Percentiles rank a stretch among this genome's conserved stretches.
phyloP scores from a whole-genome alignment of 768 basidiomycete species.

The Thelephora aurantiotincta region DNA sequence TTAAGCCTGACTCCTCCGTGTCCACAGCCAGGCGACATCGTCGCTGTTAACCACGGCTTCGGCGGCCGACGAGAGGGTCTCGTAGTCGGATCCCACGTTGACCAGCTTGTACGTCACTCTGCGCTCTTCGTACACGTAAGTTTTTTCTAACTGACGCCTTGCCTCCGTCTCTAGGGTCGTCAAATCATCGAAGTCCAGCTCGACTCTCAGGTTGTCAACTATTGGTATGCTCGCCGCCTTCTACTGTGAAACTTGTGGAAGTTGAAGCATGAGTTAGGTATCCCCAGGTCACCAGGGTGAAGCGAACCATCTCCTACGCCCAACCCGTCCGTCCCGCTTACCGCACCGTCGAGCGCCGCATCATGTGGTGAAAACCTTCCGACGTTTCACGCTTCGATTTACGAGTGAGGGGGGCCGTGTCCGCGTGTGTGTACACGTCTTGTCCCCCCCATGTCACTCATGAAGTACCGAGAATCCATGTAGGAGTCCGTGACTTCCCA shows the following conservation, averaged over 20 bases:
- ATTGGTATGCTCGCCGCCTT: conserved; percentile 30
- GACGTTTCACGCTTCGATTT: too few species aligned
- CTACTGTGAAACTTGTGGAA: conserved; percentile 7
- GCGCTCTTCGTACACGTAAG: background rate
- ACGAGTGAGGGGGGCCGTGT: too few species aligned
- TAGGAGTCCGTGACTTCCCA: too few species aligned
- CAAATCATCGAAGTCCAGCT: conserved; percentile 76
- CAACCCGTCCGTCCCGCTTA: conserved; percentile 21
- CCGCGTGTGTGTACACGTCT: too few species aligned
- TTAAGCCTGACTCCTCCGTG: background rate
- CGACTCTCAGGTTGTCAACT: conserved; percentile 50
- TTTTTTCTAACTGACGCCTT: background rate
- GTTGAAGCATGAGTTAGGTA: conserved; percentile 30
- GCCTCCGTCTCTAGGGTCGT: conserved; percentile 39
- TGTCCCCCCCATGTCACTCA: too few species aligned
- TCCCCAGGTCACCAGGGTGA: conserved; percentile 67
- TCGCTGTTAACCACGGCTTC: conserved; percentile 52
- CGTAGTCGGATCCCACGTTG: conserved; percentile 62
- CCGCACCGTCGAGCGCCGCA: conserved; percentile 56
- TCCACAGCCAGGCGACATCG: conserved; percentile 62
- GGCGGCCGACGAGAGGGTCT: conserved; percentile 65
- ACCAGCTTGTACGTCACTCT: conserved; percentile 41
- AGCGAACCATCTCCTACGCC: conserved; percentile 52
- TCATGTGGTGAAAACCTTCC: conserved; percentile 46
- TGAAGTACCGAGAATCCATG: too few species aligned